These are phyloP conservation scores for Kregervanrija fluxuum DNA, from an alignment of 805 yeast genomes.

Conservation along the genomic window DNA sequence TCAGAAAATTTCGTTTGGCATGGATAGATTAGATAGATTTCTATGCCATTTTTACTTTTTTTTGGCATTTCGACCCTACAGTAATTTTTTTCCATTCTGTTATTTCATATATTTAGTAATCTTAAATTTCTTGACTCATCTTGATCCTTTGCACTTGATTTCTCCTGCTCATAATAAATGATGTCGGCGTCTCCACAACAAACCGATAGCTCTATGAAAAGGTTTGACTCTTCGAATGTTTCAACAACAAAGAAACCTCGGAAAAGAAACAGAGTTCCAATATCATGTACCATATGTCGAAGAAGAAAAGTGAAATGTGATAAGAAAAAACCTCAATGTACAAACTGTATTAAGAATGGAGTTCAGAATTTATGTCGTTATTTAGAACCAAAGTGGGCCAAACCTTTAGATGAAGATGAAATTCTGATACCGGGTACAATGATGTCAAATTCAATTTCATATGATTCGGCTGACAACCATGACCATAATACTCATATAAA, in stretches of 20 bases:
- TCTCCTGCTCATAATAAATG: too few species aligned
- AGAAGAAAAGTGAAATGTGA: constrained; percentile 35
- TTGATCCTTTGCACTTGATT: too few species aligned
- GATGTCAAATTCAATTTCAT: constrained; percentile 4
- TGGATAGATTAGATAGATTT: too few species aligned
- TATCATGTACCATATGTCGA: constrained; percentile 33
- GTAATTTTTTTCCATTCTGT: too few species aligned
- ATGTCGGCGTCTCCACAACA: too few species aligned
- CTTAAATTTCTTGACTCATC: too few species aligned
- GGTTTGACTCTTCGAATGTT: too few species aligned
- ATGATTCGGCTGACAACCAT: constrained; percentile 2
- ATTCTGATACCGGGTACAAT: constrained; percentile 18
- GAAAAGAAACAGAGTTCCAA: constrained; percentile 32
- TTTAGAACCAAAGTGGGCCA: constrained; percentile 56
- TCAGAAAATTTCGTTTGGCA: too few species aligned
- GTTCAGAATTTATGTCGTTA: constrained; percentile 52
- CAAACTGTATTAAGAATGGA: constrained; percentile 50
- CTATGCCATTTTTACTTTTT: too few species aligned
- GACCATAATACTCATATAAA: background rate
- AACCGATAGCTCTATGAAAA: too few species aligned
- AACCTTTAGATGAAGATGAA: constrained; percentile 31
- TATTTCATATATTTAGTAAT: too few species aligned
- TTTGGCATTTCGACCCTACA: too few species aligned
- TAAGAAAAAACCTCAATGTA: constrained; percentile 46
- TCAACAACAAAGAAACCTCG: constrained; percentile 18